A percentile compares a stretch with the other conserved stretches of the same genome.
These are phyloP conservation scores for Mitragyna speciosa DNA, from an alignment of 257 asterid species.

Conservation along the genomic window DNA sequence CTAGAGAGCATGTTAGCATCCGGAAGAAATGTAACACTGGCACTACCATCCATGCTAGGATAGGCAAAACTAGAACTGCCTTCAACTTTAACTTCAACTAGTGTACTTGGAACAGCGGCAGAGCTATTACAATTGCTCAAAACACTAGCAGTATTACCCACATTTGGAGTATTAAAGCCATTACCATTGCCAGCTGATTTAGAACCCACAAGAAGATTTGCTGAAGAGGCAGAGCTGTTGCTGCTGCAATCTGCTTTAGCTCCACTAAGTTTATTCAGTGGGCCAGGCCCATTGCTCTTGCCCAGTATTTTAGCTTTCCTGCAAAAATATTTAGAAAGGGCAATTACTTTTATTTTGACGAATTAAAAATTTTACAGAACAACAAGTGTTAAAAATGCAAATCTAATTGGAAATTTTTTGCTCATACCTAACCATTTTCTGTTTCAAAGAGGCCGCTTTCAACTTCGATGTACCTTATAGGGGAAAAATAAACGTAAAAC, in stretches of 20 bases:
- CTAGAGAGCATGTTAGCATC: constrained; percentile 1
- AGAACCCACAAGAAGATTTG: constrained; percentile 11
- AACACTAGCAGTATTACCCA: not conserved
- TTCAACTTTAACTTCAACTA: constrained; percentile 13
- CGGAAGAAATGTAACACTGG: not conserved
- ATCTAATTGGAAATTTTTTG: constrained; percentile 5
- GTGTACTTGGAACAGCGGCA: constrained; percentile 6
- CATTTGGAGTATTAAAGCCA: constrained; percentile 3
- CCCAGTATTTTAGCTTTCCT: constrained; percentile 83
- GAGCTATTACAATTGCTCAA: constrained; percentile 27
- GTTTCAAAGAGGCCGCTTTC: constrained; percentile 46
- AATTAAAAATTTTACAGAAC: not conserved
- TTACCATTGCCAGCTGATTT: constrained; percentile 29
- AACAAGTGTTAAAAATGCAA: constrained; percentile 13
- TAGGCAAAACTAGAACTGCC: constrained; percentile 3
- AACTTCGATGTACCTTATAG: constrained; percentile 49
- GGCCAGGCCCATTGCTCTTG: constrained; percentile 38
- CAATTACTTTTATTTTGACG: not conserved
- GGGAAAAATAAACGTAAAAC: constrained; percentile 6
- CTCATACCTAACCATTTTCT: constrained; percentile 57
- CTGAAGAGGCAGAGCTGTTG: constrained; percentile 19
- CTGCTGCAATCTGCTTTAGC: constrained; percentile 31
- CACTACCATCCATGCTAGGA: not conserved
- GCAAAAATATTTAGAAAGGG: constrained; percentile 21
- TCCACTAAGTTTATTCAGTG: constrained; percentile 33